Percentiles rank a stretch among this genome's conserved stretches.
Conservation (phyloP, 306 rosid genomes). For the Medicago truncatula region MtrunA17r5.0-ANR NC_053047.1:38629001-38629500, state of each 20-base stretch:
- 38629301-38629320: no score
- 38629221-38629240: no score
- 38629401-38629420: neutral
- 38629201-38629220: no score
- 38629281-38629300: no score
- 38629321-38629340: no score
- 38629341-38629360: no score
- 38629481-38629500: neutral
- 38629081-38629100: neutral
- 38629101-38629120: constrained; percentile 1
- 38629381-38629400: neutral
- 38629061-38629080: neutral
- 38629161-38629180: no score
- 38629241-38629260: no score
- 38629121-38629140: no score
- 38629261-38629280: no score
- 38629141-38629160: no score
- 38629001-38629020: neutral
- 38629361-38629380: neutral
- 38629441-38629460: neutral
- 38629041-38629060: neutral
- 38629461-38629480: neutral
- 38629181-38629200: no score
- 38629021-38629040: neutral
- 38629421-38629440: neutral